phyloP scores from a whole-genome alignment of 345 rosid species.

The Salix suchowensis region DNA sequence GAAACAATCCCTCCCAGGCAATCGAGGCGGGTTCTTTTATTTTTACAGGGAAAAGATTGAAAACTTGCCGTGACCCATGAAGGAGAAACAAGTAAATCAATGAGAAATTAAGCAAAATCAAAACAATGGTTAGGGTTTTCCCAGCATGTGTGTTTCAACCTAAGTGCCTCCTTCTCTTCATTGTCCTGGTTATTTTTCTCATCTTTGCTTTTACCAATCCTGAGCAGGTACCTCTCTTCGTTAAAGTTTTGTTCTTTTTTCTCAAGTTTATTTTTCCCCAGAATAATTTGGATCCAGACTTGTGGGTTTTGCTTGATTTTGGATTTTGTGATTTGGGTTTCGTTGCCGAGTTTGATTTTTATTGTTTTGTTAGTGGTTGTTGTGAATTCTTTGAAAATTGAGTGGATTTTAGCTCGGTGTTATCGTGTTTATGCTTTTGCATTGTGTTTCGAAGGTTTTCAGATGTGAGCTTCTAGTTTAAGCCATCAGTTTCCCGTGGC shows the following conservation, averaged over 20 bases:
- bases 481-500: background rate
- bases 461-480: background rate
- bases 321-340: conserved; percentile 2
- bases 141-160: conserved; percentile 54
- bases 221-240: conserved; percentile 36
- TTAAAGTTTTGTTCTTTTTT: background rate
- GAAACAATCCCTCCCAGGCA: background rate
- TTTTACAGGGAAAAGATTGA: background rate
- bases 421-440: background rate
- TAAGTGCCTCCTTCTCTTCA: conserved; percentile 49
- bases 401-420: background rate
- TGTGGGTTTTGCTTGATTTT: background rate
- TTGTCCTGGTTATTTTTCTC: conserved; percentile 44
- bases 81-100: background rate
- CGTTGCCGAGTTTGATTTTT: background rate
- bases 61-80: background rate
- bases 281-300: conserved; percentile 11
- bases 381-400: background rate
- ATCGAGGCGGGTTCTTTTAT: background rate
- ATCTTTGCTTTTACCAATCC: conserved; percentile 42
- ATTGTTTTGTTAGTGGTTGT: background rate
- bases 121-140: conserved; percentile 60
- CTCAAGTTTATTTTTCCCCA: background rate
- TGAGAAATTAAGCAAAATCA: background rate
- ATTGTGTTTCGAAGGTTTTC: background rate